Evolutionary conservation across 176 grass and related monocot species (phyloP), one percentile per base, ranked within the genome.

Genomic region (Cenchrus fungigraminus): DNA sequence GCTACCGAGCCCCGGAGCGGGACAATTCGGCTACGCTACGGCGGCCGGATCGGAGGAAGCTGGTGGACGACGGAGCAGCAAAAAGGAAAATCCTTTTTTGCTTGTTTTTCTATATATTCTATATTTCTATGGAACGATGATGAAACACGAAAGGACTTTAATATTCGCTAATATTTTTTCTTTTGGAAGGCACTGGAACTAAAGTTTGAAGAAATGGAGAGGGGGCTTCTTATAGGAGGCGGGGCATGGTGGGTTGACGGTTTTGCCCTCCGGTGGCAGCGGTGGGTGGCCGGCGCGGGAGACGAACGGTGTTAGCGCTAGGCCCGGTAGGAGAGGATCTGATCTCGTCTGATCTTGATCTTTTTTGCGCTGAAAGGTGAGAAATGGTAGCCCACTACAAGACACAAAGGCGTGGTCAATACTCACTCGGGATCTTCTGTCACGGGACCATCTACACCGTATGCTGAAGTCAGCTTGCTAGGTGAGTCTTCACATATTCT

Each of bases 171-270:
- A 65, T 87, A 74, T 86, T 81, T 91, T 83, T 90, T 40, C 50
- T 80, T 79, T 68, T 47, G 73, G 55, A 82, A n/a, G 83, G 46
- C 76, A 81, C 47, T 77, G 77, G 79, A 88, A 80, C 93, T 90
- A 92, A 95, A 95, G 79, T 92, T 92, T n/a, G 45, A 85, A 80
- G 90, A 86, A 90, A 86, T 86, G 85, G 79, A 49, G 87, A 82
- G 82, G 81, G 88, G 31, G 1, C 63, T 16, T 90, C 91, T 92
- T 95, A 95, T 95, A 95, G 90, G 77, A 72, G 45, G 16, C 25
- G 42, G 49, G 40, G 63, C 19, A 6, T 9, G 6, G 17, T n/a
- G 7, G 9, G 60, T 55, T 87, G 77, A 64, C 87, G 79, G 3
- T 51, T 77, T 53, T 86, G 49, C 69, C 93, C 85, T 69, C 77